phyloP scores from a whole-genome alignment of 139 green algal genomes.

The Chlamydomonas eustigma region DNA sequence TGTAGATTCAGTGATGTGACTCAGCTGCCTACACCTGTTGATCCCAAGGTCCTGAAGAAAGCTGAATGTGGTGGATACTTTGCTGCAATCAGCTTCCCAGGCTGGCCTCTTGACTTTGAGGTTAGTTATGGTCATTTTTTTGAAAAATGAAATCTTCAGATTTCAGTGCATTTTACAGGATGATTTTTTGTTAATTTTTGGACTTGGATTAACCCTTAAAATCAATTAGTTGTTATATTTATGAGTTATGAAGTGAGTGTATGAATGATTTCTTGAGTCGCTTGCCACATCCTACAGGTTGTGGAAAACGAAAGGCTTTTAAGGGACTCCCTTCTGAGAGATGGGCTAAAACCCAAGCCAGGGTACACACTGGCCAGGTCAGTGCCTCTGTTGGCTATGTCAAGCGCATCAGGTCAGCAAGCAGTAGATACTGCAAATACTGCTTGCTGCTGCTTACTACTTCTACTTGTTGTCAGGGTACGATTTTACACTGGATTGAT shows the following conservation, averaged over 20 bases:
- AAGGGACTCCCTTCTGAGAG: slow-evolving; percentile 23
- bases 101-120: slow-evolving; percentile 43
- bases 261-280: too few species aligned
- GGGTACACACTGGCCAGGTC: slow-evolving; percentile 42
- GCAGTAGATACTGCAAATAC: neutral
- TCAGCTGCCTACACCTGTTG: neutral
- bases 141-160: too few species aligned
- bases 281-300: slow-evolving; percentile 5
- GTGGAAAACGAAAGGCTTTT: slow-evolving; percentile 30
- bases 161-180: too few species aligned
- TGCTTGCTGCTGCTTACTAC: neutral
- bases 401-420: neutral
- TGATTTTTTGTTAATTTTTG: too few species aligned
- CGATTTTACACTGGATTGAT: neutral
- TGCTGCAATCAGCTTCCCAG: slow-evolving; percentile 18
- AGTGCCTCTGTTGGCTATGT: neutral
- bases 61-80: slow-evolving; percentile 3
- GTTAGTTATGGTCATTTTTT: too few species aligned
- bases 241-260: too few species aligned
- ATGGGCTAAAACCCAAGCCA: slow-evolving; percentile 12
- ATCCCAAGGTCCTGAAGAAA: neutral
- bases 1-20: slow-evolving; percentile 14
- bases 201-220: too few species aligned
- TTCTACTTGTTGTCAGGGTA: neutral
- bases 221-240: too few species aligned